Conservation (phyloP, 129 eudicot species). For the Saussurea involucrata region DNA sequence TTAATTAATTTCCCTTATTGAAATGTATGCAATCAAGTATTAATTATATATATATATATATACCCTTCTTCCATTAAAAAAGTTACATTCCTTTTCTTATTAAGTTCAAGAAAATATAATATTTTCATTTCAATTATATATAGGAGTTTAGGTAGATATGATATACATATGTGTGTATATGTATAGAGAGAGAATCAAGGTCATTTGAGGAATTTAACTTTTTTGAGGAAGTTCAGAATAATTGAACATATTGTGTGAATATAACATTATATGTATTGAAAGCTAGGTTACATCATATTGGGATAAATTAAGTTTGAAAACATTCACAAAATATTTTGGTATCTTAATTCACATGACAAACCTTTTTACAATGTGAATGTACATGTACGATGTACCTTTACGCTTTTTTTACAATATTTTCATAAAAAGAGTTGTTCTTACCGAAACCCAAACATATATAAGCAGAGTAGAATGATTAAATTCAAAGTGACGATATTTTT, state of each 20-base stretch:
- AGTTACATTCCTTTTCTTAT: background rate
- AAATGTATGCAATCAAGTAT: background rate
- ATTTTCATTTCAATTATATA: background rate
- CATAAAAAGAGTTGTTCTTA: background rate
- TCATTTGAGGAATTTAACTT: too few species aligned
- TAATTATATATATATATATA: background rate
- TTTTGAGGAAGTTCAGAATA: too few species aligned
- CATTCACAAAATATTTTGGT: background rate
- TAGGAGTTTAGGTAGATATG: background rate
- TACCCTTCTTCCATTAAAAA: background rate
- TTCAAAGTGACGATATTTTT: background rate
- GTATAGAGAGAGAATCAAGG: too few species aligned
- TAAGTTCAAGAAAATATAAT: background rate
- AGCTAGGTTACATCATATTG: too few species aligned
- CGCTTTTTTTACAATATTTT: background rate
- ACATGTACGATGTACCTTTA: background rate
- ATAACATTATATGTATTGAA: too few species aligned
- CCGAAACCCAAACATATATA: background rate
- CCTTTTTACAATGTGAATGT: background rate
- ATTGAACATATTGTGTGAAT: too few species aligned
- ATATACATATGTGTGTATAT: too few species aligned
- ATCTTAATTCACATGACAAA: too few species aligned
- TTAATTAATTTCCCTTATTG: too few species aligned
- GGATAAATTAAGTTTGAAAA: too few species aligned
- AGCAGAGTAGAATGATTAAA: background rate